Conservation (phyloP, 2,329 filamentous ascomycete genomes). For the Beauveria caledonica region DNA sequence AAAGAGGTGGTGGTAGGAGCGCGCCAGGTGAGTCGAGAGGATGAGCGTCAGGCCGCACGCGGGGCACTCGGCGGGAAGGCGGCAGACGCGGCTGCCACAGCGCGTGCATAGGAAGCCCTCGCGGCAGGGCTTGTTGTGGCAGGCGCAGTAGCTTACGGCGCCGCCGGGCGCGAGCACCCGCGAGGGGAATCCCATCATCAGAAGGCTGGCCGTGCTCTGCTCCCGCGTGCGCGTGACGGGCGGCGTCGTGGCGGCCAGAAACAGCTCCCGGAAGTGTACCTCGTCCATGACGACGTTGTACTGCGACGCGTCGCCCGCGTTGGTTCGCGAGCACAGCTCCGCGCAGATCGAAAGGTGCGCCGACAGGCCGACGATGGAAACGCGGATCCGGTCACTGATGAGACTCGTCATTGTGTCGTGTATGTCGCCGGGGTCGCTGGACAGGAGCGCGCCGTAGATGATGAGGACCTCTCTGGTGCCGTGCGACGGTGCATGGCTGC, state of each 20-base stretch:
- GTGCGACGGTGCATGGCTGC: slow-evolving; percentile 79
- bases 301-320: slow-evolving; percentile 63
- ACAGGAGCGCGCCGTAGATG: slow-evolving; percentile 82
- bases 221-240: slow-evolving; percentile 65
- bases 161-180: slow-evolving; percentile 62
- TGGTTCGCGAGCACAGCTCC: slow-evolving; percentile 82
- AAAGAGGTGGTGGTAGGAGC: slow-evolving; percentile 91
- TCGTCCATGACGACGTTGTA: slow-evolving; percentile 79
- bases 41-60: slow-evolving; percentile 88
- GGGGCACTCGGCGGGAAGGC: slow-evolving; percentile 82
- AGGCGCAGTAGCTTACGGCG: slow-evolving; percentile 73
- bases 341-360: slow-evolving; percentile 89
- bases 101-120: slow-evolving; percentile 89
- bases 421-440: slow-evolving; percentile 90
- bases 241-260: slow-evolving; percentile 82
- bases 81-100: slow-evolving; percentile 83
- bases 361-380: slow-evolving; percentile 81
- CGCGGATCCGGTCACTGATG: slow-evolving; percentile 73
- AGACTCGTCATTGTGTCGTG: slow-evolving; percentile 78
- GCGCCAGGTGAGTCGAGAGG: slow-evolving; percentile 82
- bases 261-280: slow-evolving; percentile 74
- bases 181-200: slow-evolving; percentile 98
- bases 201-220: slow-evolving; percentile 54
- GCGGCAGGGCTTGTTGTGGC: slow-evolving; percentile 71
- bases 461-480: slow-evolving; percentile 90